phyloP scores from a whole-genome alignment of 1,139 yeast genomes.

The Kurtzmaniella quercitrusa region DNA sequence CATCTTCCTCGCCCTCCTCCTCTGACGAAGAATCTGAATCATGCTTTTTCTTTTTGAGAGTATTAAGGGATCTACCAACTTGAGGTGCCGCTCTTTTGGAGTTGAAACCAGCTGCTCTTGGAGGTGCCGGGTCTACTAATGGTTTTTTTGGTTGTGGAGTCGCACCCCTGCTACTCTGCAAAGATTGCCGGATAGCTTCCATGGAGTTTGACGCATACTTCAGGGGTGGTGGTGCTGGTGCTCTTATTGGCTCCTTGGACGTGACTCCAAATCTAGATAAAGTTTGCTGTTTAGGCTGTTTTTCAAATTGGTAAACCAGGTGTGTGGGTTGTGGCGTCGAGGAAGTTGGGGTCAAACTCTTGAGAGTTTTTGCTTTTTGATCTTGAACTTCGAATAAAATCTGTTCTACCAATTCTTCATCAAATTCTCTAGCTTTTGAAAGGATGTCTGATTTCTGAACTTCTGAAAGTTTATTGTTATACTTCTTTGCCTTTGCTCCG shows the following conservation, averaged over 20 bases:
- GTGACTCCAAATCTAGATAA: conserved; percentile 46
- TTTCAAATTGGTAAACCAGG: conserved; percentile 21
- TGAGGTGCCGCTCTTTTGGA: conserved; percentile 21
- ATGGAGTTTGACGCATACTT: conserved; percentile 32
- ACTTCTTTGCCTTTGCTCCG: conserved; percentile 62
- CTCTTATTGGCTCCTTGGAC: conserved; percentile 28
- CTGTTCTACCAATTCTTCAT: conserved; percentile 48
- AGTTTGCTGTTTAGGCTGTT: conserved; percentile 41
- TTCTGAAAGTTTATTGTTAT: conserved; percentile 59
- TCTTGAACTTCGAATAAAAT: conserved; percentile 46
- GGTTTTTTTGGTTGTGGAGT: conserved; percentile 13
- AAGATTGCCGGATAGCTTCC: conserved; percentile 39
- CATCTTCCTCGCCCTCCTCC: conserved; percentile 27
- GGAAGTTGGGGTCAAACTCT: conserved; percentile 14
- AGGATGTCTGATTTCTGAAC: conserved; percentile 57
- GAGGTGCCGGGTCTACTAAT: conserved; percentile 56
- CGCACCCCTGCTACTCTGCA: conserved; percentile 22
- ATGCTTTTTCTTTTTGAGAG: conserved; percentile 24
- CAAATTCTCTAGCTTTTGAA: conserved; percentile 53
- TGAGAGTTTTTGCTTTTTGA: conserved; percentile 16
- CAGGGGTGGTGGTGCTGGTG: conserved; percentile 36
- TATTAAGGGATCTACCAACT: conserved; percentile 37
- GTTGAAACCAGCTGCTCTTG: conserved; percentile 85
- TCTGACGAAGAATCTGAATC: conserved; percentile 30
- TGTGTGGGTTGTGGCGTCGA: conserved; percentile 14